Evolutionary conservation across 2,329 filamentous ascomycete genomes (phyloP), one percentile per base, ranked within the genome.

Genomic region (Cercospora janseana): DNA sequence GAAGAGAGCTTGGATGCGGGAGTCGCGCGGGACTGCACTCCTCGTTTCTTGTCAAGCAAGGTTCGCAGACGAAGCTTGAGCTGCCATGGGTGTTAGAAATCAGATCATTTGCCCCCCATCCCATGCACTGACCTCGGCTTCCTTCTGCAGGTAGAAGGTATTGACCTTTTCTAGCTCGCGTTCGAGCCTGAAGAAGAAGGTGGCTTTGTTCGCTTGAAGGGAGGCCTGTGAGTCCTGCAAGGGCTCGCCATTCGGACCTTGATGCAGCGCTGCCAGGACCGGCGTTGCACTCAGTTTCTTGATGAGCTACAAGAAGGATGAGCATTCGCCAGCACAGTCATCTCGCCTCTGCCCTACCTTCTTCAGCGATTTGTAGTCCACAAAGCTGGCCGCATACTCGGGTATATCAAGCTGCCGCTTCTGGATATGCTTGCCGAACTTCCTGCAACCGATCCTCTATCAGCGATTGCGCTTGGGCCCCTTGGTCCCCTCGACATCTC

Each of bases 361-460:
- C 74, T 98, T 98, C 63, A 98, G 79, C 54, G 90, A 91, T 76
- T 98, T 98, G 78, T 98, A 98, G 74, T 98, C 96, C 63, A 97
- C 91, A 69, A 98, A 98, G 73, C 91, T 96, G 59, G 92, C 90
- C 56, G 93, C 92, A 85, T 98, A 98, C 80, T 98, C 93, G 54
- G 93, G 93, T 54, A 98, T 91, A 71, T 98, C 93, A 66, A 98
- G 88, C 80, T 98, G 93, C 70, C 91, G 86, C 78, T 95, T 95
- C 78, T 97, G 93, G 62, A 98, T 95, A 70, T 96, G 89, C 79
- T 98, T 98, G 72, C 93, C 93, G 77, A 98, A 98, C 82, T 98
- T 98, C 93, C 92, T 98, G 56, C 28, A 10, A 37, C 21, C 26
- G 40, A n/a, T 26, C 40, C 18, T 20, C 34, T 29, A 52, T 55